A percentile compares a stretch with the other conserved stretches of the same genome.
Conservation (phyloP, 345 rosid genomes). For the Citrus hindsii region DNA sequence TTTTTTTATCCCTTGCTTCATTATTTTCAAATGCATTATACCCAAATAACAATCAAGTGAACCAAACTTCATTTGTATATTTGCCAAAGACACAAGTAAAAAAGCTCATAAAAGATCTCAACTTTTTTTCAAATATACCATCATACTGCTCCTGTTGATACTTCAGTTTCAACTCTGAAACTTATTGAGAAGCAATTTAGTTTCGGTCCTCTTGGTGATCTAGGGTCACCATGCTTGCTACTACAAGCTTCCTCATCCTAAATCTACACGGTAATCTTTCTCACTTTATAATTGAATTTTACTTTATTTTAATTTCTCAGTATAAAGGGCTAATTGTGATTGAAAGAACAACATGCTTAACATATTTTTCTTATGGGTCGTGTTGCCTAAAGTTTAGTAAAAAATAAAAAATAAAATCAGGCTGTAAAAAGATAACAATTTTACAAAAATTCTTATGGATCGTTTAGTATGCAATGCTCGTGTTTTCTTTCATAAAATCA, state of each 20-base stretch:
- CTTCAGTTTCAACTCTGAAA: too few relatives aligned
- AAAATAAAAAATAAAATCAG: background rate
- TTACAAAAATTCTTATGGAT: background rate
- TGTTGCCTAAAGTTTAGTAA: background rate
- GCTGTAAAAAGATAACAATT: too few relatives aligned
- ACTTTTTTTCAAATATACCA: too few relatives aligned
- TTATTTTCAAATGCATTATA: too few relatives aligned
- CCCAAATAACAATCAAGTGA: too few relatives aligned
- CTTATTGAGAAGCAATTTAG: conserved; percentile 22
- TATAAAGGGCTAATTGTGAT: background rate
- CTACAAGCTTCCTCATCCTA: conserved; percentile 58
- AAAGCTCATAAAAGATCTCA: too few relatives aligned
- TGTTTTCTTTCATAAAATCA: background rate
- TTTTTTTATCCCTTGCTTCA: too few relatives aligned
- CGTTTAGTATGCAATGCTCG: too few relatives aligned
- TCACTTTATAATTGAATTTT: background rate
- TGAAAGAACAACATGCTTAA: background rate
- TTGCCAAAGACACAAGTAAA: too few relatives aligned
- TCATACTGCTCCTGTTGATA: too few relatives aligned
- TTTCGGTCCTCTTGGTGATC: conserved; percentile 21
- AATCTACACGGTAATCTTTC: conserved; percentile 51
- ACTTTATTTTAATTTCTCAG: background rate
- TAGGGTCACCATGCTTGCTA: conserved; percentile 80
- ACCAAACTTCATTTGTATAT: too few relatives aligned
- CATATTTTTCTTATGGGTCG: background rate